Percentiles rank a stretch among this genome's conserved stretches.
These are phyloP conservation scores for Diaporthe australafricana DNA, from an alignment of 2,329 filamentous ascomycete species.

Conservation along the genomic window DNA sequence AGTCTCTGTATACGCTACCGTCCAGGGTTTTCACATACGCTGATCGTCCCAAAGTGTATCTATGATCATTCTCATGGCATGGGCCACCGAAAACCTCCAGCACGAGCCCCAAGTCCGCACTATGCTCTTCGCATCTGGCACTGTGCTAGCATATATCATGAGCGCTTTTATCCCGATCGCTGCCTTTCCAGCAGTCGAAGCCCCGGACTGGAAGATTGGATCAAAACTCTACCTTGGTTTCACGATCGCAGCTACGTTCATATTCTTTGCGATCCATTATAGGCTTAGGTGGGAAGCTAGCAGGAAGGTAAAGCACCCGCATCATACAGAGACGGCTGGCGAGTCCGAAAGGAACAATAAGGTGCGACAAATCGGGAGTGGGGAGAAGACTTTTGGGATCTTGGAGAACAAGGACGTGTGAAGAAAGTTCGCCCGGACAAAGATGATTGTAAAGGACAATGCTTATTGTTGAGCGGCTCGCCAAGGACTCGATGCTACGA, in stretches of 20 bases:
- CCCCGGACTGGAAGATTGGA: slow-evolving; percentile 27
- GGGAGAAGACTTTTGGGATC: not conserved
- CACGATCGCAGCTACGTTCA: not conserved
- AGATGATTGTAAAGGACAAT: too few relatives aligned
- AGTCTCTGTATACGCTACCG: not conserved
- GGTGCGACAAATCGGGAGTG: not conserved
- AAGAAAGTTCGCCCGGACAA: too few relatives aligned
- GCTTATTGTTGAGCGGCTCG: too few relatives aligned
- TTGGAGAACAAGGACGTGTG: not conserved
- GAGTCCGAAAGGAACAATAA: not conserved
- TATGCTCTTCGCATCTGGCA: slow-evolving; percentile 29
- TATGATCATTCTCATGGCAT: slow-evolving; percentile 26
- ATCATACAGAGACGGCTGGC: not conserved
- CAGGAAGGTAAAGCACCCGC: not conserved
- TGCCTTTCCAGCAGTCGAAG: slow-evolving; percentile 20
- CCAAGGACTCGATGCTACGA: too few relatives aligned
- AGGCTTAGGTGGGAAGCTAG: slow-evolving; percentile 15
- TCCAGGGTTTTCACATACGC: not conserved
- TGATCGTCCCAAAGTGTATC: slow-evolving; percentile 2
- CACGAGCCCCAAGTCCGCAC: slow-evolving; percentile 28
- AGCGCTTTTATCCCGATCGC: slow-evolving; percentile 30
- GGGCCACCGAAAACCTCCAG: slow-evolving; percentile 28
- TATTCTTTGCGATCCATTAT: slow-evolving; percentile 23
- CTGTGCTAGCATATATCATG: slow-evolving; percentile 26
- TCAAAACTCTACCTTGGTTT: slow-evolving; percentile 26